A percentile compares a stretch with the other conserved stretches of the same genome.
Evolutionary conservation across 495 filamentous ascomycete species (phyloP).

Genomic region (Penicillium paradoxum): DNA sequence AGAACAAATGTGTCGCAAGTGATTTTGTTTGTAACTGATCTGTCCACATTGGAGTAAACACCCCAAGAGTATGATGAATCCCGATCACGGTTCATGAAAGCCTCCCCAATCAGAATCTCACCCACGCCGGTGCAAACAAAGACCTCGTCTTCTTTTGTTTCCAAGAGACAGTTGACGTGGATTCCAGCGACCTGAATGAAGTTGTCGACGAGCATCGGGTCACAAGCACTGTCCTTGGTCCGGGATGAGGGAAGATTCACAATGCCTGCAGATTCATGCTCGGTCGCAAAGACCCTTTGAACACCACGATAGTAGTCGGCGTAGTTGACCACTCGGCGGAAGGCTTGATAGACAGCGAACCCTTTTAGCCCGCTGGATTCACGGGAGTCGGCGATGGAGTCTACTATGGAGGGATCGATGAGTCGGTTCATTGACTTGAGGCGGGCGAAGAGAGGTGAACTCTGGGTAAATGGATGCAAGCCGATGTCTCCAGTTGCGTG

Average conservation of each 20-base stretch:
- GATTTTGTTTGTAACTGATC: neutral
- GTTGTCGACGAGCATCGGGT: conserved; percentile 30
- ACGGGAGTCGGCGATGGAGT: neutral
- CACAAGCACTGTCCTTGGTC: conserved; percentile 5
- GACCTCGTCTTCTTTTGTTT: conserved; percentile 16
- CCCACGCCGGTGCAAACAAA: conserved; percentile 23
- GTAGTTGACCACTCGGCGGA: conserved; percentile 29
- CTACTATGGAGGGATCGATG: neutral
- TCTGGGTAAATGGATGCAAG: neutral
- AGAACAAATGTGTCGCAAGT: neutral
- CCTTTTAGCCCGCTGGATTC: conserved; percentile 9
- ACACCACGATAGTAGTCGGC: conserved; percentile 34
- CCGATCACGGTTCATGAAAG: neutral
- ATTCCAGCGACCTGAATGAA: conserved; percentile 40
- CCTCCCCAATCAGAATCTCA: neutral
- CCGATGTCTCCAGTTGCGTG: neutral
- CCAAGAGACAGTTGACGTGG: conserved; percentile 32
- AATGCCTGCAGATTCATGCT: conserved; percentile 25
- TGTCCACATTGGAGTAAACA: conserved; percentile 9
- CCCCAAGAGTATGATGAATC: conserved; percentile 1
- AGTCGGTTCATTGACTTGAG: conserved; percentile 3
- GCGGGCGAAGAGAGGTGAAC: neutral
- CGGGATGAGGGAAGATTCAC: conserved; percentile 13
- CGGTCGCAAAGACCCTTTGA: conserved; percentile 18
- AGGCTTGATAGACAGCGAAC: conserved; percentile 29